Conservation (phyloP, 352 stramenopile genomes). For the Phytophthora chlamydospora region DNA sequence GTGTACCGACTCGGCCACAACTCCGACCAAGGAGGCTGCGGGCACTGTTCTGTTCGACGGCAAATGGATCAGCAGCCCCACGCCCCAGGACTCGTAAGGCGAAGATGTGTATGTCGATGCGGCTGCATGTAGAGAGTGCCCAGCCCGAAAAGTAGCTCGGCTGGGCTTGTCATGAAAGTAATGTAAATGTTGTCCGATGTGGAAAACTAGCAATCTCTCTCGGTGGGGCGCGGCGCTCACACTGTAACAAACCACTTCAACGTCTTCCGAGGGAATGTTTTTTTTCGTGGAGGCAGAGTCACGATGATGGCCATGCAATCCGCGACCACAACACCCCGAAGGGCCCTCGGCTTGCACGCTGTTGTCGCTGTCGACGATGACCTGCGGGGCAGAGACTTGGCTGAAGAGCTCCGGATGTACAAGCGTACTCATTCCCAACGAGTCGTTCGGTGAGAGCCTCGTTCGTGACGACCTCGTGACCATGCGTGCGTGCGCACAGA, state of each 20-base stretch:
- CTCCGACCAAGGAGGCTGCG: conserved; percentile 14
- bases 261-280: conserved; percentile 4
- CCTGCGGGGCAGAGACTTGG: conserved; percentile 5
- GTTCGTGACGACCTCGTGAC: conserved; percentile 5
- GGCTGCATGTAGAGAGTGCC: conserved; percentile 31
- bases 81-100: conserved; percentile 27
- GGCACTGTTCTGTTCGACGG: conserved; percentile 46
- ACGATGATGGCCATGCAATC: conserved; percentile 7
- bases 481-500: background rate
- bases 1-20: conserved; percentile 28
- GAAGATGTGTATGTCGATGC: conserved; percentile 27
- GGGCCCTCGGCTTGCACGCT: background rate
- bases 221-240: conserved; percentile 6
- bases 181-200: conserved; percentile 27
- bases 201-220: conserved; percentile 22
- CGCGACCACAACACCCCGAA: conserved; percentile 23
- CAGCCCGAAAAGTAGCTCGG: conserved; percentile 7
- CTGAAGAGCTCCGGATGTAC: conserved; percentile 4
- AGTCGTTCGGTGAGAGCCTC: conserved; percentile 3
- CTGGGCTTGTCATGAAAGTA: conserved; percentile 24
- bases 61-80: conserved; percentile 44
- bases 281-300: conserved; percentile 18
- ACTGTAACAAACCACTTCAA: conserved; percentile 14
- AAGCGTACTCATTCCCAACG: background rate
- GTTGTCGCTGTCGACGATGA: conserved; percentile 11